Evolutionary conservation across 345 rosid genomes (phyloP).

Genomic region (Salix brachista): DNA sequence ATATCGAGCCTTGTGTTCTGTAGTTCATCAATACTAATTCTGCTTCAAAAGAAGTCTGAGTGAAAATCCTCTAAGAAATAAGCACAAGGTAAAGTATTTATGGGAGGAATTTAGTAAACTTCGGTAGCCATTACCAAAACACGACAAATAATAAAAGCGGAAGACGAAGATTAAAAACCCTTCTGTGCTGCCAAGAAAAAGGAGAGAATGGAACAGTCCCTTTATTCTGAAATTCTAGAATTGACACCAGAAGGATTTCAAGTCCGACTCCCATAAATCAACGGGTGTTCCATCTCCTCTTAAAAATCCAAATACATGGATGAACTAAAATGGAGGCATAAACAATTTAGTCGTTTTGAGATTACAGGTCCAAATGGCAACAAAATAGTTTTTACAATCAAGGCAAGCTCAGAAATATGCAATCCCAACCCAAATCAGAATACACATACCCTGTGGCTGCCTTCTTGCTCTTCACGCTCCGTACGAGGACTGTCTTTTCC

Average conservation of each 20-base stretch:
- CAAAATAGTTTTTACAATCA: neutral
- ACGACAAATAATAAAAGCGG: neutral
- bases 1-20: neutral
- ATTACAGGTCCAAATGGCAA: neutral
- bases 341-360: no score
- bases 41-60: neutral
- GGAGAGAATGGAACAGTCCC: neutral
- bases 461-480: constrained; percentile 1
- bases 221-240: neutral
- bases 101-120: neutral
- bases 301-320: neutral
- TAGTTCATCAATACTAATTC: neutral
- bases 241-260: neutral
- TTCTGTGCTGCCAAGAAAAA: neutral
- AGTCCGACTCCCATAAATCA: neutral
- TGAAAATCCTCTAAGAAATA: neutral
- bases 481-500: neutral
- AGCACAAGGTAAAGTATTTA: neutral
- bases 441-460: neutral
- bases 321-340: neutral
- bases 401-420: neutral
- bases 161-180: neutral
- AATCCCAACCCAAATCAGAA: neutral
- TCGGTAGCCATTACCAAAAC: neutral
- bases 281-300: neutral